phyloP scores from a whole-genome alignment of 805 yeast species.

The Yamadazyma phyllophila region DNA sequence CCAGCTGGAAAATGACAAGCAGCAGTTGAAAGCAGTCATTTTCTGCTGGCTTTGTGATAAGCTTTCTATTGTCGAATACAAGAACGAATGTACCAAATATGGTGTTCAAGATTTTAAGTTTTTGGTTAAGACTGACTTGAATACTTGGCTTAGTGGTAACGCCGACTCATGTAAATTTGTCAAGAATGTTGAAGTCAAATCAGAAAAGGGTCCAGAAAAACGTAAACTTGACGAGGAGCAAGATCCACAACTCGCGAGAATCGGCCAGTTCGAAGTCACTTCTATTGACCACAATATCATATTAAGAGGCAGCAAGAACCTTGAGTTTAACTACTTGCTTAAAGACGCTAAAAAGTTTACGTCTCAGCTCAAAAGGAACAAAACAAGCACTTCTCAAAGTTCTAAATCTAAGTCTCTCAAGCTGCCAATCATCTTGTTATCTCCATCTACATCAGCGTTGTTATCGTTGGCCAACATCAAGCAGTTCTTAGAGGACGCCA shows the following conservation, averaged over 20 bases:
- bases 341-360: conserved; percentile 64
- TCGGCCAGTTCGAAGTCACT: conserved; percentile 47
- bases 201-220: neutral
- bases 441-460: conserved; percentile 45
- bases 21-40: conserved; percentile 54
- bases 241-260: conserved; percentile 52
- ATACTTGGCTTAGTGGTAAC: conserved; percentile 76
- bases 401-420: conserved; percentile 22
- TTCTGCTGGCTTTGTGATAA: conserved; percentile 80
- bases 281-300: conserved; percentile 59
- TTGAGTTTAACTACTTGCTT: conserved; percentile 65
- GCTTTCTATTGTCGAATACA: conserved; percentile 76
- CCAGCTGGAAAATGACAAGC: conserved; percentile 32
- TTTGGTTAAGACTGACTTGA: conserved; percentile 78
- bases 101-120: conserved; percentile 73
- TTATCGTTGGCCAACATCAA: conserved; percentile 40
- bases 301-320: conserved; percentile 62
- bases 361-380: conserved; percentile 42
- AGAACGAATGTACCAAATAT: conserved; percentile 64
- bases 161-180: conserved; percentile 54
- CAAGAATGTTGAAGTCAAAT: conserved; percentile 10
- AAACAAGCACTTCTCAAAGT: conserved; percentile 9
- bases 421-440: conserved; percentile 43
- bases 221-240: conserved; percentile 19
- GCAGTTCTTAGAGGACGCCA: conserved; percentile 63